These are phyloP conservation scores for Pseudogymnoascus verrucosus DNA, from an alignment of 2,329 filamentous ascomycete species.

Conservation along the genomic window DNA sequence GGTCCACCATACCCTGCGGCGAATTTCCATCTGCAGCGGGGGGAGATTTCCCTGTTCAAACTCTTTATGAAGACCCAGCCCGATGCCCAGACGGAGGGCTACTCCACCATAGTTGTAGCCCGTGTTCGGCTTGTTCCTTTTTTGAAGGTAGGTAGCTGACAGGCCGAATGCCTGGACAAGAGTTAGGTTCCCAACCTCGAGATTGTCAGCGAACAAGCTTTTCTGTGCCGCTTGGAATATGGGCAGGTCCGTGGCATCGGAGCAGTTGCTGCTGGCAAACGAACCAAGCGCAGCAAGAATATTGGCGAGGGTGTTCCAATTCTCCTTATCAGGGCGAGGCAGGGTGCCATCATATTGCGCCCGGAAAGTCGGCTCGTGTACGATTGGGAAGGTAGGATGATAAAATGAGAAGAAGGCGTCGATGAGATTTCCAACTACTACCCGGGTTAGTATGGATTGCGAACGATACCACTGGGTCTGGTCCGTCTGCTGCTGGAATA, in stretches of 20 bases:
- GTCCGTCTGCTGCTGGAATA: constrained; percentile 5
- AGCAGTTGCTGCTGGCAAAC: constrained; percentile 14
- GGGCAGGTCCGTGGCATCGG: constrained; percentile 12
- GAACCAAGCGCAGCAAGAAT: constrained; percentile 17
- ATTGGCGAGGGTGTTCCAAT: constrained; percentile 18
- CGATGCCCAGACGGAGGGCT: constrained; percentile 78
- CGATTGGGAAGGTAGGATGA: constrained; percentile 37
- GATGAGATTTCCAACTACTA: constrained; percentile 18
- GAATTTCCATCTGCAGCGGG: constrained; percentile 16
- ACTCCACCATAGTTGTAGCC: constrained; percentile 73
- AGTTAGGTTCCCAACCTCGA: constrained; percentile 38
- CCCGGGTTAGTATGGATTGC: constrained; percentile 1
- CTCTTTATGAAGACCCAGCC: constrained; percentile 37
- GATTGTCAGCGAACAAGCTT: constrained; percentile 33
- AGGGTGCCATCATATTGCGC: constrained; percentile 21
- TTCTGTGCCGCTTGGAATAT: constrained; percentile 15
- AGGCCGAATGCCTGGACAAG: constrained; percentile 39
- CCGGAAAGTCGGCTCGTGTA: constrained; percentile 37
- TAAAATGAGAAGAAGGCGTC: constrained; percentile 37
- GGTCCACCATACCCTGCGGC: constrained; percentile 16
- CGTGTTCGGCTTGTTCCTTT: constrained; percentile 42
- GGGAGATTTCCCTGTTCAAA: constrained; percentile 16
- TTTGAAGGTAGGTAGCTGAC: constrained; percentile 42
- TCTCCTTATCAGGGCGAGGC: constrained; percentile 13
- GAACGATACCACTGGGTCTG: constrained; percentile 6